phyloP scores from a whole-genome alignment of 2,329 filamentous ascomycete genomes.

The Curvularia sp. region DNA sequence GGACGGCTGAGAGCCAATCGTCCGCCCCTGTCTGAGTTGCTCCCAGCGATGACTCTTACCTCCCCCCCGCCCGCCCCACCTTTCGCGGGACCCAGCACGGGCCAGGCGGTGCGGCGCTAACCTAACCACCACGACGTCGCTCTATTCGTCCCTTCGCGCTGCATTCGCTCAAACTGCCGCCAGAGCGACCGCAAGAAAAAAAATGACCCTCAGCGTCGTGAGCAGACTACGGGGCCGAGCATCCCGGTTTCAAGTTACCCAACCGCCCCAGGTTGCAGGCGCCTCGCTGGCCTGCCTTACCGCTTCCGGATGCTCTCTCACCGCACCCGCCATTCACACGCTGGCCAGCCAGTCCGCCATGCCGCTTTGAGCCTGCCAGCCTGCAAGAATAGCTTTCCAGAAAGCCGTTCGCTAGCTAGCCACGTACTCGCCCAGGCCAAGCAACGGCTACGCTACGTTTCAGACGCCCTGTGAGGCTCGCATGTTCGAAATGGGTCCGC shows the following conservation, averaged over 20 bases:
- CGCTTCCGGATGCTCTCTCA: conserved; percentile 34
- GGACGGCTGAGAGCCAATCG: conserved; percentile 41
- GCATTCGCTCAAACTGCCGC: conserved; percentile 45
- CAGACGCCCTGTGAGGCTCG: conserved; percentile 42
- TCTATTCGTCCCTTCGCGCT: conserved; percentile 40
- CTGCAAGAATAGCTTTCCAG: conserved; percentile 34
- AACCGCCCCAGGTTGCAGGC: conserved; percentile 46
- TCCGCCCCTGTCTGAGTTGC: not conserved
- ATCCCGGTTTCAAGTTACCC: conserved; percentile 48
- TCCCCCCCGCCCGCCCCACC: conserved; percentile 32
- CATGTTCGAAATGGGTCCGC: conserved; percentile 32
- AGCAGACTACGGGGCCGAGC: conserved; percentile 25
- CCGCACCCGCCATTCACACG: conserved; percentile 38
- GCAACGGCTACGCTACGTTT: conserved; percentile 43
- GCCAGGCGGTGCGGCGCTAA: conserved; percentile 40
- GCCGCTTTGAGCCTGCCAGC: conserved; percentile 26
- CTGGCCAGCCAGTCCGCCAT: conserved; percentile 21
- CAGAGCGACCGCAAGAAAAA: conserved; percentile 21
- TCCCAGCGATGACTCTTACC: conserved; percentile 42
- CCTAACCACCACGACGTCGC: conserved; percentile 35
- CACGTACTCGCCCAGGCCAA: conserved; percentile 42
- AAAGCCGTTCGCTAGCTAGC: conserved; percentile 34
- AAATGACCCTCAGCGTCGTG: conserved; percentile 10
- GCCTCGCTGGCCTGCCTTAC: conserved; percentile 39
- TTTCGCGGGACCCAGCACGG: conserved; percentile 29